Base-by-base conservation (phyloP, 257 asterid species). In the Rehmannia glutinosa region DNA sequence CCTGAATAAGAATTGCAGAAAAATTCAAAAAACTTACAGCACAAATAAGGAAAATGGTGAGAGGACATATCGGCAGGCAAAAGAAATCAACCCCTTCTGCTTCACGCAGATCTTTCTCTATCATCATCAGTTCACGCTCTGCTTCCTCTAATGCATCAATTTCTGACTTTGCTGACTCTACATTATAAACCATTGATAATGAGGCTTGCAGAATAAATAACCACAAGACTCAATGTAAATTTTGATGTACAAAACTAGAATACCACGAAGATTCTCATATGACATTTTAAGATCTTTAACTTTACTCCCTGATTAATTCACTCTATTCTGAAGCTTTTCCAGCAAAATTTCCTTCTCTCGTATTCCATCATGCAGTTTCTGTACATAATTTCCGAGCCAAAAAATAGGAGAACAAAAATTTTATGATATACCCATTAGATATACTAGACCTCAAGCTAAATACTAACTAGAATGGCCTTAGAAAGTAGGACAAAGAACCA, bases 141-240 rank as follows among this genome's bases (percentile, higher is more conserved):
- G 96, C 96, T 76, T 77, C 80, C 23, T 71, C 86, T 71, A 86
- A 77, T 57, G 90, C 91, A 45, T 86, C 89, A 62, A 82, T 62
- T 35, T 88, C 97, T 52, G 70, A 79, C 74, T 80, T 82, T 59
- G 91, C 89, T 3, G 96, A 90, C 64, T 80, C 98, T 92, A 73
- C 69, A 72, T 53, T 69, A 58, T 20, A 68, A 49, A 55, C n/a
- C n/a, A n/a, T n/a, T n/a, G n/a, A n/a, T n/a, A n/a, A n/a, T n/a
- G n/a, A 9, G 3, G 33, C 33, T 2, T 28, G 33, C 33, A 28
- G 5, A 28, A 28, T 28, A 28, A 28, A 28, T 28, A 28, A 28
- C 33, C 5, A 28, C 33, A n/a, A n/a, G n/a, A n/a, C n/a, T n/a
- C n/a, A n/a, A n/a, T n/a, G n/a, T n/a, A n/a, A n/a, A n/a, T n/a